Evolutionary conservation across 2,329 filamentous ascomycete genomes (phyloP).

Genomic region (Fusarium transvaalense): DNA sequence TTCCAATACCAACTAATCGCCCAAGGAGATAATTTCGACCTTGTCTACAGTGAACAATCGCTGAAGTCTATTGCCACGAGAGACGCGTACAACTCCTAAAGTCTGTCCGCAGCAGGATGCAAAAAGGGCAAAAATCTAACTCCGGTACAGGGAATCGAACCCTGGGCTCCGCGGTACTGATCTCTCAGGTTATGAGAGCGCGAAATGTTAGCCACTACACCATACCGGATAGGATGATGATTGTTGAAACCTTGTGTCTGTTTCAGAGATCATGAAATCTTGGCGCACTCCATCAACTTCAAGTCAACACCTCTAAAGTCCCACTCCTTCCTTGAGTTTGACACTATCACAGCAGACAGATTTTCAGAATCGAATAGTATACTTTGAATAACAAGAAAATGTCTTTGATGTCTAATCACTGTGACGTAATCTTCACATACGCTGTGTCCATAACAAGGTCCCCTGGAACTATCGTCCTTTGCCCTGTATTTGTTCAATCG

Average conservation of each 20-base stretch:
- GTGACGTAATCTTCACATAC: conserved; percentile 24
- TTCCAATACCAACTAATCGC: no score
- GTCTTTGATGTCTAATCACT: conserved; percentile 37
- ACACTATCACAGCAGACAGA: not conserved
- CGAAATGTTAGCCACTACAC: conserved; percentile 53
- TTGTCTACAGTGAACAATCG: not conserved
- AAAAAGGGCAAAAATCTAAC: not conserved
- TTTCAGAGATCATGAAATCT: not conserved
- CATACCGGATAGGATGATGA: conserved; percentile 45
- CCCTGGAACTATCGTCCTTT: conserved; percentile 24
- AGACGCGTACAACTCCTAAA: no score
- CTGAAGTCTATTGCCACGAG: no score
- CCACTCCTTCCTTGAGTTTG: no score
- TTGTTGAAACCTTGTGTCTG: accelerated
- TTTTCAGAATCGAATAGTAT: conserved; percentile 20
- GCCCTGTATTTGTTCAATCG: conserved; percentile 39
- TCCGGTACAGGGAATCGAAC: conserved; percentile 50
- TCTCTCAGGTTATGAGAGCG: conserved; percentile 50
- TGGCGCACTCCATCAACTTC: no score
- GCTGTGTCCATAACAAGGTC: conserved; percentile 28
- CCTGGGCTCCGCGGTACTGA: conserved; percentile 45
- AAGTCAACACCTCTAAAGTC: not conserved
- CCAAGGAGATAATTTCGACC: not conserved
- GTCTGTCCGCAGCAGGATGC: no score
- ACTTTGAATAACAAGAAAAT: conserved; percentile 34